Conservation (phyloP, 257 asterid genomes). For the Anisodus tanguticus region DNA sequence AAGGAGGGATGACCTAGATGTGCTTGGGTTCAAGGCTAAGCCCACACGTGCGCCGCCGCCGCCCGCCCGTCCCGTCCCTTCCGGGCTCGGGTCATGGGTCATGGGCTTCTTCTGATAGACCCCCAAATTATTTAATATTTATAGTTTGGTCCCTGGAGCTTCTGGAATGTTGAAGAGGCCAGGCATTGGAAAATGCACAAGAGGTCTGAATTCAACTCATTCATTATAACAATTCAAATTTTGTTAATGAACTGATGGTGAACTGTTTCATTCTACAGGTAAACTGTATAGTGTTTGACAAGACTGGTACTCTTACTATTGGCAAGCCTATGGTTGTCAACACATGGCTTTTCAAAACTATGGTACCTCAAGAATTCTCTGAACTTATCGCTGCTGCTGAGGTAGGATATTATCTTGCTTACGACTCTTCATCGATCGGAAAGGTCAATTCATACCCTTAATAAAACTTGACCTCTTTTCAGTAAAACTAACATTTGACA, state of each 20-base stretch:
- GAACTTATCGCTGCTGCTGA: conserved; percentile 33
- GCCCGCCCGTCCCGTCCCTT: too few species aligned
- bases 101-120: too few species aligned
- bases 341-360: conserved; percentile 31
- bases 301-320: conserved; percentile 46
- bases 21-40: too few species aligned
- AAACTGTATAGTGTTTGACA: conserved; percentile 44
- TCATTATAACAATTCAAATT: not conserved
- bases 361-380: conserved; percentile 27
- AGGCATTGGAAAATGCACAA: conserved; percentile 47
- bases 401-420: not conserved
- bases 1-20: too few species aligned
- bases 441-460: not conserved
- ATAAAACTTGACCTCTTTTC: not conserved
- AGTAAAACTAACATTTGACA: too few species aligned
- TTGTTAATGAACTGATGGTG: not conserved
- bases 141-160: too few species aligned
- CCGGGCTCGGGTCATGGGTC: too few species aligned
- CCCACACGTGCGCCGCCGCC: too few species aligned
- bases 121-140: too few species aligned
- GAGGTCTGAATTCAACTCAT: conserved; percentile 22
- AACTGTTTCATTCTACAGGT: conserved; percentile 31
- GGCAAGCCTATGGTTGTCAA: conserved; percentile 41
- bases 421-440: not conserved
- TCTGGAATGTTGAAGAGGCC: too few species aligned